phyloP scores from a whole-genome alignment of 2,329 filamentous ascomycete species.

The Hyphodiscus sp. region DNA sequence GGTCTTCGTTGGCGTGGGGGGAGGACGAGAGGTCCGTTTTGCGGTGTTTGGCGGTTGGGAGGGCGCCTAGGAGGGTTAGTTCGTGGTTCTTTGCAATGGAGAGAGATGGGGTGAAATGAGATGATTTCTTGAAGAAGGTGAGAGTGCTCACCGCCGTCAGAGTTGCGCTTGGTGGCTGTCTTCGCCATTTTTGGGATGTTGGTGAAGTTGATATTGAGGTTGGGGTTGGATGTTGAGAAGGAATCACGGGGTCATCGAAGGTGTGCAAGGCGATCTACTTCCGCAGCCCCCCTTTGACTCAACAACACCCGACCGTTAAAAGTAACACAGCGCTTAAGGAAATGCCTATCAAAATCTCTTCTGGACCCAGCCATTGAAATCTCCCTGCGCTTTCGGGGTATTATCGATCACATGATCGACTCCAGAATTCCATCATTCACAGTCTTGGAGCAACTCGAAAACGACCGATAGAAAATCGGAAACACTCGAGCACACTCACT shows the following conservation, averaged over 20 bases:
- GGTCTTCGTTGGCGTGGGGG: not conserved
- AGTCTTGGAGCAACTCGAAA: too few species aligned
- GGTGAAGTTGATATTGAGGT: not conserved
- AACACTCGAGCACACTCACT: too few species aligned
- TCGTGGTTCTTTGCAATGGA: not conserved
- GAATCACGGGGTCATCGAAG: not conserved
- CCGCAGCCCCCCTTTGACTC: too few species aligned
- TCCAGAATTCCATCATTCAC: too few species aligned
- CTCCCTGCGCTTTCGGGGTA: too few species aligned
- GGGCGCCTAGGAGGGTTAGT: conserved; percentile 13
- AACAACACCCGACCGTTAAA: too few species aligned
- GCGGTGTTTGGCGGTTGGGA: conserved; percentile 15
- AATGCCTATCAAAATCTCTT: too few species aligned
- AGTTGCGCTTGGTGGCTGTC: conserved; percentile 13
- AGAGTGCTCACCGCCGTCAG: conserved; percentile 14
- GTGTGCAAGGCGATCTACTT: not conserved
- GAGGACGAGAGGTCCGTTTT: not conserved
- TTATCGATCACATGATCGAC: too few species aligned
- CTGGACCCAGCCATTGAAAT: too few species aligned
- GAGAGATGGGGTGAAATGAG: not conserved
- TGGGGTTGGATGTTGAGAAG: not conserved
- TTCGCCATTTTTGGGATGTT: conserved; percentile 1
- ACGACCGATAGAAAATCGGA: too few species aligned
- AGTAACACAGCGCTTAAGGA: too few species aligned
- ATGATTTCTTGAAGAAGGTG: not conserved